These are phyloP conservation scores for Astragalus membranaceus DNA, from an alignment of 306 rosid species.

Conservation along the genomic window DNA sequence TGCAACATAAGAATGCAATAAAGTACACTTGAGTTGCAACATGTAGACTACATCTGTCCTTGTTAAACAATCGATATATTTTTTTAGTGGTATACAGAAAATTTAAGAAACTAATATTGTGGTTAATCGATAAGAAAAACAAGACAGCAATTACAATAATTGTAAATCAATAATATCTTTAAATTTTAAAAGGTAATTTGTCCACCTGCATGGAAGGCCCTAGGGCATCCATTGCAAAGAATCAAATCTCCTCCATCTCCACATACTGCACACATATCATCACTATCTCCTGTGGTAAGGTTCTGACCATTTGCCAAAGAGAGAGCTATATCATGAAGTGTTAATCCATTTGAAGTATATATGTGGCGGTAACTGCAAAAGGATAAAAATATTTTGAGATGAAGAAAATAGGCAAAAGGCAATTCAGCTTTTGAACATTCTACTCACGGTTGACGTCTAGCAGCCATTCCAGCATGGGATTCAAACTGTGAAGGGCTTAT, in stretches of 20 bases:
- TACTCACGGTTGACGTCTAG: slow-evolving; percentile 99
- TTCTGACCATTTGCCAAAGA: slow-evolving; percentile 94
- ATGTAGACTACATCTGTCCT: not conserved
- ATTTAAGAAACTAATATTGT: not conserved
- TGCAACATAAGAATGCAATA: not conserved
- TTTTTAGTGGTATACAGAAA: not conserved
- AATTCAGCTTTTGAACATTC: slow-evolving; percentile 9
- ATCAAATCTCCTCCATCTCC: slow-evolving; percentile 88
- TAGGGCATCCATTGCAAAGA: slow-evolving; percentile 86
- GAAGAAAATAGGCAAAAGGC: slow-evolving; percentile 20
- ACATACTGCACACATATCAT: slow-evolving; percentile 95
- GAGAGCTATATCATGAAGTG: slow-evolving; percentile 94
- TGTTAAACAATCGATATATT: not conserved
- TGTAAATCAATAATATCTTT: not conserved
- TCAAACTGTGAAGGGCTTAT: slow-evolving; percentile 98
- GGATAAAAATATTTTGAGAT: slow-evolving; percentile 7
- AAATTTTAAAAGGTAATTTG: not conserved
- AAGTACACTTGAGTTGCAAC: not conserved
- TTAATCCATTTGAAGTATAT: slow-evolving; percentile 84
- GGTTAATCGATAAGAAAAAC: not conserved
- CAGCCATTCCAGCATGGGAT: slow-evolving; percentile 99
- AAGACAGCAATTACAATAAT: not conserved
- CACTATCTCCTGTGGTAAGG: slow-evolving; percentile 85
- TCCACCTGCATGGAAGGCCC: slow-evolving; percentile 89
- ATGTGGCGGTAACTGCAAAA: slow-evolving; percentile 92